These are phyloP conservation scores for Hyphopichia buzzinii DNA, from an alignment of 1,139 yeast genomes.

Conservation along the genomic window DNA sequence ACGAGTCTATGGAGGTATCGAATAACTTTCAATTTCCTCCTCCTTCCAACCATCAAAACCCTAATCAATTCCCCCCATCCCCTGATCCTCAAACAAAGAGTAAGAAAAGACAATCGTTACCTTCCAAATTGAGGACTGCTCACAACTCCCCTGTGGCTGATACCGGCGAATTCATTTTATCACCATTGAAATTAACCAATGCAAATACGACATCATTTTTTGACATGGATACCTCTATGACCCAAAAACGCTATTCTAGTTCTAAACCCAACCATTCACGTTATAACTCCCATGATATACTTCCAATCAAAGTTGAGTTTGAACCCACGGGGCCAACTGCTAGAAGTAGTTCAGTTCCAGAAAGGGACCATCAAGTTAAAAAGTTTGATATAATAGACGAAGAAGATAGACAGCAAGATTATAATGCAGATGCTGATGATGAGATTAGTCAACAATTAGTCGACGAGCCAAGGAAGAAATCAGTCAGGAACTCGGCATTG, in stretches of 20 bases:
- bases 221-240: conserved; percentile 16
- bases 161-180: conserved; percentile 32
- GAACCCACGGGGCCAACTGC: conserved; percentile 22
- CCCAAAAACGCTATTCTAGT: conserved; percentile 25
- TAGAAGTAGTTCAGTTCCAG: conserved; percentile 34
- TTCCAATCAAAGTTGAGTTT: conserved; percentile 47
- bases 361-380: conserved; percentile 14
- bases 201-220: conserved; percentile 17
- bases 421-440: background rate
- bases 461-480: conserved; percentile 3
- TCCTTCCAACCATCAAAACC: conserved; percentile 1
- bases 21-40: conserved; percentile 28
- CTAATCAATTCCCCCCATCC: conserved; percentile 29
- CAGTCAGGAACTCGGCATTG: conserved; percentile 24
- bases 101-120: conserved; percentile 36
- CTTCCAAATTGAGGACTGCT: conserved; percentile 23
- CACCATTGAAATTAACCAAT: conserved; percentile 39
- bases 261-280: conserved; percentile 38
- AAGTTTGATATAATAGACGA: conserved; percentile 12
- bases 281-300: conserved; percentile 44
- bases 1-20: conserved; percentile 22
- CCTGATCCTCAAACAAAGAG: conserved; percentile 31
- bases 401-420: conserved; percentile 1
- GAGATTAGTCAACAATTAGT: background rate
- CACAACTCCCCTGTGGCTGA: conserved; percentile 18